A percentile compares a stretch with the other conserved stretches of the same genome.
phyloP scores from a whole-genome alignment of 2,329 filamentous ascomycete genomes.

The Boeremia lycopersici region DNA sequence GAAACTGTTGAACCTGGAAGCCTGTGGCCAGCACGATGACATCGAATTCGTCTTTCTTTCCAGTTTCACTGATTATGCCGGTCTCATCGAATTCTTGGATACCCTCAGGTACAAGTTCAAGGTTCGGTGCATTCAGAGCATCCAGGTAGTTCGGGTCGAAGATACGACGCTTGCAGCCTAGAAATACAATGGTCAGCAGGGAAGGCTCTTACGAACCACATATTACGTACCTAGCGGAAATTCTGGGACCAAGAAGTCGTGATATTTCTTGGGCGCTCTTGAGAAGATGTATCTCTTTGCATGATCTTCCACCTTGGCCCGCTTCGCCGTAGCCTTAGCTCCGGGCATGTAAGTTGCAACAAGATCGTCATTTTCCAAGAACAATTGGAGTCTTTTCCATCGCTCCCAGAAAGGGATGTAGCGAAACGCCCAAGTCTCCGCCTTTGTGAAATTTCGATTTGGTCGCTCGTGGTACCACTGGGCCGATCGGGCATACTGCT shows the following conservation, averaged over 20 bases:
- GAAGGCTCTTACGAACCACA: too few relatives aligned
- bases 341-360: neutral
- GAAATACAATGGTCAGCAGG: too few relatives aligned
- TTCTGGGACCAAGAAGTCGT: neutral
- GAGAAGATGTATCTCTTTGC: neutral
- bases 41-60: neutral
- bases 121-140: neutral
- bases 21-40: neutral
- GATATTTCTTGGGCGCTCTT: neutral
- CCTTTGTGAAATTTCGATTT: neutral
- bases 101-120: neutral
- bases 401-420: neutral
- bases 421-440: neutral
- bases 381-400: neutral
- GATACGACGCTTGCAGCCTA: neutral
- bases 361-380: neutral
- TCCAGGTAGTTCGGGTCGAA: slow-evolving; percentile 1
- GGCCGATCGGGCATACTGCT: neutral
- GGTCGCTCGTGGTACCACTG: neutral
- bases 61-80: neutral
- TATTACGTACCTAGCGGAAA: neutral
- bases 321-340: neutral
- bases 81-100: neutral
- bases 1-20: slow-evolving; percentile 1
- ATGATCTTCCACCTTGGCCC: neutral